Conservation (phyloP, 2,329 filamentous ascomycete genomes). For the Calycina marina region DNA sequence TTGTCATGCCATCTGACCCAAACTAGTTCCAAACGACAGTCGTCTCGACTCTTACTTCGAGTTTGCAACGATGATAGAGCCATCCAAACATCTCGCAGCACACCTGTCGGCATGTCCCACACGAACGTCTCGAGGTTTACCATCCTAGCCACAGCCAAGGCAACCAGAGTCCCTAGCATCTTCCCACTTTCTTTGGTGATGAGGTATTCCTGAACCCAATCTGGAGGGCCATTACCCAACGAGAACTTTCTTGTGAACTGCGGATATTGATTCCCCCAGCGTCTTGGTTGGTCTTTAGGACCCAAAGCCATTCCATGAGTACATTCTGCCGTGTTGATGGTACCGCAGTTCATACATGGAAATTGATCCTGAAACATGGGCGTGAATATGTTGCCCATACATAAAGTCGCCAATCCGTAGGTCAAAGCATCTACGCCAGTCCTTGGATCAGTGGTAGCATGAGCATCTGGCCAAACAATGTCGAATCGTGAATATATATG, state of each 20-base stretch:
- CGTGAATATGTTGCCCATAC: constrained; percentile 51
- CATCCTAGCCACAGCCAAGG: constrained; percentile 69
- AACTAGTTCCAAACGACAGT: constrained; percentile 50
- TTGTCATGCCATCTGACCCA: constrained; percentile 82
- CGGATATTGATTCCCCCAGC: constrained; percentile 61
- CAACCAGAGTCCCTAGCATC: constrained; percentile 75
- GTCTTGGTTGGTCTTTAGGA: constrained; percentile 22
- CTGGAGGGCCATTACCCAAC: constrained; percentile 63
- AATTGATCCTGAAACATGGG: constrained; percentile 10
- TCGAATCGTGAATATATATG: constrained; percentile 77
- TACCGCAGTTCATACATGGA: constrained; percentile 22
- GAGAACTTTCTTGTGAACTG: constrained; percentile 72
- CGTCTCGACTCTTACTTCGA: constrained; percentile 35
- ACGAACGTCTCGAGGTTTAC: constrained; percentile 66
- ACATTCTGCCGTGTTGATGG: constrained; percentile 15
- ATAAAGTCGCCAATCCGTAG: constrained; percentile 66
- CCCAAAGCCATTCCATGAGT: constrained; percentile 12
- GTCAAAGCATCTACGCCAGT: constrained; percentile 71
- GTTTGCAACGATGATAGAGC: constrained; percentile 58
- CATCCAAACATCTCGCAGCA: constrained; percentile 68
- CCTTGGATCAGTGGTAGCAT: constrained; percentile 46
- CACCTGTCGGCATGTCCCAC: constrained; percentile 83
- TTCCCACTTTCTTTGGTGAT: constrained; percentile 75
- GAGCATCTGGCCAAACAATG: constrained; percentile 73
- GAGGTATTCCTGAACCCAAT: constrained; percentile 71